Evolutionary conservation across 2,329 filamentous ascomycete species (phyloP), one percentile per base, ranked within the genome.

Genomic region (Penicillium brevicompactum): DNA sequence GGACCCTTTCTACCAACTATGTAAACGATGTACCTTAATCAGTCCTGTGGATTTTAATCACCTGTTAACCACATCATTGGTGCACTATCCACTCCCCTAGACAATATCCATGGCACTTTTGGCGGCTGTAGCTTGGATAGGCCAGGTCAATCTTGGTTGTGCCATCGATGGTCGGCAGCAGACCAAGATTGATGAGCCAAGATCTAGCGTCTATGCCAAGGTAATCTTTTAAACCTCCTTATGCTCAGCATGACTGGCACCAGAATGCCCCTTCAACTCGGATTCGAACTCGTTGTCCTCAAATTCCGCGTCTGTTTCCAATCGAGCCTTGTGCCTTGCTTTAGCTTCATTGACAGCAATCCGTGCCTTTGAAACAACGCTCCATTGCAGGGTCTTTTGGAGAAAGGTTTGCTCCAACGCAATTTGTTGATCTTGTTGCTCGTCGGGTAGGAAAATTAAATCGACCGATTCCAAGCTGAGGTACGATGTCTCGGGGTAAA

Each of bases 391-490:
- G 11, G 55, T 34, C 21, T 51, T 57, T 16, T 60, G 55, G 11
- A 48, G 53, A 18, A 60, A 53, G 7, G 40, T 48, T 16, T 46
- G 49, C 46, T 60, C 49, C n/a, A 49, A 51, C 31, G 49, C 45
- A 24, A 59, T 55, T 30, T 57, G 53, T 41, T 27, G 57, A 31
- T 59, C 57, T 10, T 34, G 32, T 5, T 49, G 31, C 13, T 53
- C 51, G 42, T 53, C 49, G 14, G 49, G 41, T 24, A 60, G 32
- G 38, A 76, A 77, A 6, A 77, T 60, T 53, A 71, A 67, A 57
- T 78, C 75, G 30, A 76, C 68, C 21, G 74, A 74, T 55, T 78
- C 74, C 2, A 77, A 62, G 2, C 69, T 69, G 11, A 75, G 64
- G 30, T 71, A 71, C 11, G 66, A 64, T 0, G 74, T 76, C 50